Conservation (phyloP, 75 land plant species). For the Gnetum montanum region DNA sequence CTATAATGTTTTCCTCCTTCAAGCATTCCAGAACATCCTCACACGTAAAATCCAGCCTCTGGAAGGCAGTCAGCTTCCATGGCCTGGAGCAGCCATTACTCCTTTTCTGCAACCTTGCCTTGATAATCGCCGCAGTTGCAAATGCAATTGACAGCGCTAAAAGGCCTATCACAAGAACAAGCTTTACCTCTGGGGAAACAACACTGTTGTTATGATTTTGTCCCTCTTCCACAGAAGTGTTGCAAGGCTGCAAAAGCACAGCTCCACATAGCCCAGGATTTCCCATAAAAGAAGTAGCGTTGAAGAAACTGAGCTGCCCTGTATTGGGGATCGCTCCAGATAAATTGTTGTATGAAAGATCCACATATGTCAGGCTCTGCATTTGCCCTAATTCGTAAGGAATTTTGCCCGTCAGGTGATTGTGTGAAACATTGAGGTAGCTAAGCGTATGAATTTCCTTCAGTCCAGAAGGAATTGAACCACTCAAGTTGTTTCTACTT, state of each 20-base stretch:
- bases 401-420: conserved; percentile 34
- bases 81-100: conserved; percentile 8
- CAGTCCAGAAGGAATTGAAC: conserved; percentile 39
- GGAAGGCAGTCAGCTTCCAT: conserved; percentile 89
- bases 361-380: conserved; percentile 26
- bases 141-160: conserved; percentile 35
- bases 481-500: conserved; percentile 50
- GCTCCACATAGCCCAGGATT: conserved; percentile 34
- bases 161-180: conserved; percentile 41
- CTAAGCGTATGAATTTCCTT: conserved; percentile 35
- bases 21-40: conserved; percentile 74
- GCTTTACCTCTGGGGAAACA: conserved; percentile 1
- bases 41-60: conserved; percentile 60
- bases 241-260: not conserved
- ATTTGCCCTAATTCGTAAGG: conserved; percentile 36
- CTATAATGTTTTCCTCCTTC: conserved; percentile 84
- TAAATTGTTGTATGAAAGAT: conserved; percentile 45
- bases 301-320: conserved; percentile 21
- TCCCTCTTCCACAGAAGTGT: not conserved
- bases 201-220: not conserved
- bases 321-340: conserved; percentile 23
- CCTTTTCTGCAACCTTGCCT: conserved; percentile 1
- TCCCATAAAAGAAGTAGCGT: conserved; percentile 20
- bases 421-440: conserved; percentile 53
- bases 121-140: conserved; percentile 5